Evolutionary conservation across 495 filamentous ascomycete genomes (phyloP).

Genomic region (Pyrenula aspistea): DNA sequence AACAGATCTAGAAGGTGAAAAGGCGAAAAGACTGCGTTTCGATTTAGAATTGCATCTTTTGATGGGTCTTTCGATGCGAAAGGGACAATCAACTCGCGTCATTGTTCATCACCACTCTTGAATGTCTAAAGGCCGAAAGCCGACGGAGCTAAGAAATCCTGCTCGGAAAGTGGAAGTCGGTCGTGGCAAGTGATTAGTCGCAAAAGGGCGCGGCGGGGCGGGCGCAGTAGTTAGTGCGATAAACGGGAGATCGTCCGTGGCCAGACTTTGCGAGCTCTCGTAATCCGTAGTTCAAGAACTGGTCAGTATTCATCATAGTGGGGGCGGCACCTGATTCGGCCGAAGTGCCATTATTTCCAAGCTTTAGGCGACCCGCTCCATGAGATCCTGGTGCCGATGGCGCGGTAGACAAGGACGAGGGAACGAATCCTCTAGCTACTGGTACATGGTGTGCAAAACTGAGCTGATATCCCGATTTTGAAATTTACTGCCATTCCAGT

Average conservation of each 20-base stretch:
- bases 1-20: too few relatives aligned
- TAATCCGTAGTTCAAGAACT: not conserved
- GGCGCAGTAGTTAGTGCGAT: not conserved
- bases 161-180: not conserved
- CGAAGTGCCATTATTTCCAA: not conserved
- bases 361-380: too few relatives aligned
- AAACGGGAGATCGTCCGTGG: not conserved
- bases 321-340: not conserved
- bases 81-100: too few relatives aligned
- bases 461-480: too few relatives aligned
- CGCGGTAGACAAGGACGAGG: not conserved
- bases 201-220: not conserved
- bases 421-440: not conserved
- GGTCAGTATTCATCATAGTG: not conserved
- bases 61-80: too few relatives aligned
- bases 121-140: too few relatives aligned
- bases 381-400: not conserved
- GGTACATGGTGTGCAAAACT: too few relatives aligned
- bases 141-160: too few relatives aligned
- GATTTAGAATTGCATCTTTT: too few relatives aligned
- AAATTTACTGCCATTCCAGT: too few relatives aligned
- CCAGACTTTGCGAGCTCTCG: not conserved
- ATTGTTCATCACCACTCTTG: too few relatives aligned
- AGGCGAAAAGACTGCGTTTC: too few relatives aligned
- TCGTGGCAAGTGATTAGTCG: not conserved